A percentile compares a stretch with the other conserved stretches of the same genome.
phyloP scores from a whole-genome alignment of 306 rosid genomes.

The Fragaria ananassa region DNA sequence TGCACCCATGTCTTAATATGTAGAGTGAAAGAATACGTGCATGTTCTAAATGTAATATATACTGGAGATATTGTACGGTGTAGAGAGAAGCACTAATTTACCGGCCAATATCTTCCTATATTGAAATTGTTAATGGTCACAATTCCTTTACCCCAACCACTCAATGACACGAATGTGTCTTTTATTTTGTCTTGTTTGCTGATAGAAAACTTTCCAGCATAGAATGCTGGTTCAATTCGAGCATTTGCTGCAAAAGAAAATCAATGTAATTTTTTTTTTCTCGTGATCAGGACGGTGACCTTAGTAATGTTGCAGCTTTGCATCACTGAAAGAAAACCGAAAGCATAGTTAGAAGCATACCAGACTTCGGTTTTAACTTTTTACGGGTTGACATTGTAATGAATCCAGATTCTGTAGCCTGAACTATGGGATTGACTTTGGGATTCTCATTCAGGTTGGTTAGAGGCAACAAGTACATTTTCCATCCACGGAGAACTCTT shows the following conservation, averaged over 20 bases:
- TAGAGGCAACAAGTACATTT: constrained; percentile 62
- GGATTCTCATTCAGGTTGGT: constrained; percentile 63
- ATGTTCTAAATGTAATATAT: neutral
- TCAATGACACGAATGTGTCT: constrained; percentile 78
- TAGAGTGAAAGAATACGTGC: constrained; percentile 1
- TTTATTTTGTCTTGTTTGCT: constrained; percentile 43
- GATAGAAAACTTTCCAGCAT: constrained; percentile 61
- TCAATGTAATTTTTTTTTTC: neutral
- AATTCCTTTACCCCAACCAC: constrained; percentile 81
- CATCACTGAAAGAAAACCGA: neutral
- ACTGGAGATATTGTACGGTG: neutral
- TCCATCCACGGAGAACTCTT: constrained; percentile 52
- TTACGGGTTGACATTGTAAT: constrained; percentile 27
- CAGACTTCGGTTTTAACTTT: constrained; percentile 39
- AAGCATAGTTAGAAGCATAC: constrained; percentile 26
- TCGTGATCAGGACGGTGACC: constrained; percentile 13
- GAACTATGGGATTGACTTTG: constrained; percentile 38
- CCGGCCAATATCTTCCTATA: constrained; percentile 97
- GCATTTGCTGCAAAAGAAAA: constrained; percentile 48
- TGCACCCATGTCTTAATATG: constrained; percentile 22
- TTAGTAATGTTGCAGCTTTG: constrained; percentile 3
- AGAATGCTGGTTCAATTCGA: constrained; percentile 67
- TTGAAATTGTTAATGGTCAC: constrained; percentile 73
- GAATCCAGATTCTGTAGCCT: constrained; percentile 39
- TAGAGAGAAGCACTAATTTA: constrained; percentile 27